phyloP scores from a whole-genome alignment of 495 filamentous ascomycete species.

The Neurospora sp. region DNA sequence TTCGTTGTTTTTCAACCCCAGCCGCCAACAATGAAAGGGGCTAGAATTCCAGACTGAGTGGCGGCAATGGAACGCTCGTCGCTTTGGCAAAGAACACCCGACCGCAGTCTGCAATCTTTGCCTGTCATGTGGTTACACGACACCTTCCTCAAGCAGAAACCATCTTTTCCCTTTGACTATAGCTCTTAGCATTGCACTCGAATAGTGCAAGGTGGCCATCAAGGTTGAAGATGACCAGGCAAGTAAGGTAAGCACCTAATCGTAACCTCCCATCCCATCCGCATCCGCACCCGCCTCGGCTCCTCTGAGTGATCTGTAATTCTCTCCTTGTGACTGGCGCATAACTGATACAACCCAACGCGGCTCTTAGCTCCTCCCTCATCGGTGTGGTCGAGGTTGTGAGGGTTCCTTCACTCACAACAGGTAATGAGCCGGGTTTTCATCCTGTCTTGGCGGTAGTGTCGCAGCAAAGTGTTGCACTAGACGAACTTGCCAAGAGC shows the following conservation, averaged over 20 bases:
- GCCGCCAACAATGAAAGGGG: background rate
- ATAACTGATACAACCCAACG: background rate
- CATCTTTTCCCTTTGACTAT: background rate
- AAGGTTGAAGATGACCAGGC: background rate
- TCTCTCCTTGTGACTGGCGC: background rate
- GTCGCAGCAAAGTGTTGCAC: background rate
- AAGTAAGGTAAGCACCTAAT: background rate
- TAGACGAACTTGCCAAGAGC: background rate
- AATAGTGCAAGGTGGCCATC: background rate
- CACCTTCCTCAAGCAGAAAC: background rate
- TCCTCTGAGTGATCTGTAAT: background rate
- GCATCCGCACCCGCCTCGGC: background rate
- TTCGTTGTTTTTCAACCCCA: background rate
- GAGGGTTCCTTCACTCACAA: background rate
- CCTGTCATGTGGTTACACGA: background rate
- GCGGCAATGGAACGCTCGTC: background rate
- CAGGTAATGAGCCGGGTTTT: background rate
- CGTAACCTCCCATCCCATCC: no score
- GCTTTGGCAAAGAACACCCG: background rate
- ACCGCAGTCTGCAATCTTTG: background rate
- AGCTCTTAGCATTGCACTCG: background rate
- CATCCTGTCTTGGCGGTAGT: background rate
- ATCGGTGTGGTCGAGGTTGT: background rate
- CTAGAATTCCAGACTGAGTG: background rate
- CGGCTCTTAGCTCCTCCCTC: background rate